phyloP scores from a whole-genome alignment of 164 flowering plant species.

The Umbilicus rupestris region DNA sequence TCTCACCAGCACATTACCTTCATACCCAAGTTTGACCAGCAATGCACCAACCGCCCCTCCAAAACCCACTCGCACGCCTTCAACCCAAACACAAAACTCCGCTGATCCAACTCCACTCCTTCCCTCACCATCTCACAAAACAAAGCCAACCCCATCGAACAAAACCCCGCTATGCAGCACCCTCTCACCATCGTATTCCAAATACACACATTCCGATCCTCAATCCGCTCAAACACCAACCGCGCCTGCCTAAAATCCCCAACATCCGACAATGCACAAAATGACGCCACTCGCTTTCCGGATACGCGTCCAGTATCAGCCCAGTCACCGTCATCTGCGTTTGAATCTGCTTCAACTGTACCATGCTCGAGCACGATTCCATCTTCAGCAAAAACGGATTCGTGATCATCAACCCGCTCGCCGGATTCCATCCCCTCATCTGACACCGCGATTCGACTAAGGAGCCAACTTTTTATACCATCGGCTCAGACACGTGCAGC shows the following conservation, averaged over 20 bases:
- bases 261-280: slow-evolving; percentile 42
- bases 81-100: slow-evolving; percentile 46
- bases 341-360: slow-evolving; percentile 7
- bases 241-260: slow-evolving; percentile 43
- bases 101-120: slow-evolving; percentile 34
- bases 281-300: slow-evolving; percentile 50
- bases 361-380: slow-evolving; percentile 7
- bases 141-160: slow-evolving; percentile 23
- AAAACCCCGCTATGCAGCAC: slow-evolving; percentile 17
- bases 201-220: slow-evolving; percentile 41
- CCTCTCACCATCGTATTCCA: slow-evolving; percentile 71
- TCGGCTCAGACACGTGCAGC: background rate
- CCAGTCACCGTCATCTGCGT: slow-evolving; percentile 2
- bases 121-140: slow-evolving; percentile 38
- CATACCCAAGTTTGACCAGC: slow-evolving; percentile 43
- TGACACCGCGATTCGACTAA: background rate
- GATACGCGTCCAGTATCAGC: slow-evolving; percentile 33
- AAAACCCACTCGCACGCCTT: slow-evolving; percentile 35
- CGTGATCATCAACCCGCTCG: background rate
- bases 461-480: background rate
- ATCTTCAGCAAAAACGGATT: slow-evolving; percentile 1
- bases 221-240: slow-evolving; percentile 28
- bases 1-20: slow-evolving; percentile 26
- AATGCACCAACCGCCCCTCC: slow-evolving; percentile 35
- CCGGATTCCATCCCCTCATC: slow-evolving; percentile 4